Evolutionary conservation across 2,329 filamentous ascomycete genomes (phyloP).

Genomic region (Hortaea sp.): DNA sequence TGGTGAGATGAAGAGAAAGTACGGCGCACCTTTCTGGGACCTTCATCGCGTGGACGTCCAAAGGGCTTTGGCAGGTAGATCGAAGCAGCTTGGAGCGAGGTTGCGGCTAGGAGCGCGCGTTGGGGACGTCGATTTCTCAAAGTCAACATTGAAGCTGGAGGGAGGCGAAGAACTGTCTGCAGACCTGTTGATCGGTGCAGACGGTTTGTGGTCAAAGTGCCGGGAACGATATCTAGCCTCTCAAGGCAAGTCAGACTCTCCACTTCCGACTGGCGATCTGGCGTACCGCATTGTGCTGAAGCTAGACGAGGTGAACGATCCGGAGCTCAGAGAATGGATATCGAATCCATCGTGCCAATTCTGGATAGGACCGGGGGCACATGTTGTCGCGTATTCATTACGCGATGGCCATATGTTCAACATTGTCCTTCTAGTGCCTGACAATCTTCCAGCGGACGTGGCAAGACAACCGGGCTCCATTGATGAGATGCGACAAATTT

Average conservation of each 20-base stretch:
- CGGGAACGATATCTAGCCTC: slow-evolving; percentile 39
- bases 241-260: slow-evolving; percentile 31
- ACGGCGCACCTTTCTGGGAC: slow-evolving; percentile 48
- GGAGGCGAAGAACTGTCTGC: slow-evolving; percentile 33
- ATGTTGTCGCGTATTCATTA: slow-evolving; percentile 55
- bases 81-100: slow-evolving; percentile 43
- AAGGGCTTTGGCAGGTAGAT: slow-evolving; percentile 41
- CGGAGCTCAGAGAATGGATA: slow-evolving; percentile 43
- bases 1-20: slow-evolving; percentile 43
- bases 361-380: slow-evolving; percentile 54
- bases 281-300: slow-evolving; percentile 53
- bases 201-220: slow-evolving; percentile 54
- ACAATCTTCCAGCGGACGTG: slow-evolving; percentile 48
- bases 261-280: slow-evolving; percentile 52
- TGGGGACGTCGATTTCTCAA: slow-evolving; percentile 38
- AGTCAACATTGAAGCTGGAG: slow-evolving; percentile 31
- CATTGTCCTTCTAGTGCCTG: slow-evolving; percentile 55
- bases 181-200: slow-evolving; percentile 53
- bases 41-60: slow-evolving; percentile 56
- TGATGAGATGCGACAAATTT: slow-evolving; percentile 51
- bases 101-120: slow-evolving; percentile 43
- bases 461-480: slow-evolving; percentile 43
- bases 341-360: slow-evolving; percentile 44
- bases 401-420: slow-evolving; percentile 52
- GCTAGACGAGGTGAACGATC: slow-evolving; percentile 42